Percentiles rank a stretch among this genome's conserved stretches.
Conservation (phyloP, 768 basidiomycete species). For the Mycena crocata region DNA sequence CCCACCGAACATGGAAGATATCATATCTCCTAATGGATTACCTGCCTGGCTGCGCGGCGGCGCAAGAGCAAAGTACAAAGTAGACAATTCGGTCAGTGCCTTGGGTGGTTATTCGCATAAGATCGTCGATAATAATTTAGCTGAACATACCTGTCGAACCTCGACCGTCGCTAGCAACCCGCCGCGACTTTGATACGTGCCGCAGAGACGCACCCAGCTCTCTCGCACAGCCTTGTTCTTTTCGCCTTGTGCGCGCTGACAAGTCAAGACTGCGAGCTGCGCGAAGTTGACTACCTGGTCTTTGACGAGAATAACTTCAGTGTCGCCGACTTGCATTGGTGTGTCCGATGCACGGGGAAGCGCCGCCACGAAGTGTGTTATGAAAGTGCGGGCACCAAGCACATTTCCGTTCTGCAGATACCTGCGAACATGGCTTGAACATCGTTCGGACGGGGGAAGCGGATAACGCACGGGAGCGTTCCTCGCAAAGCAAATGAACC, state of each 20-base stretch:
- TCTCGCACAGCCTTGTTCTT: constrained; percentile 81
- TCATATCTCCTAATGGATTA: constrained; percentile 90
- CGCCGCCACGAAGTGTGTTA: constrained; percentile 79
- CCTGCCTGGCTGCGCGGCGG: constrained; percentile 75
- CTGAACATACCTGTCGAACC: constrained; percentile 69
- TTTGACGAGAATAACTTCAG: constrained; percentile 79
- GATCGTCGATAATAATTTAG: neutral
- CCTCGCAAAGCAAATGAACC: constrained; percentile 89
- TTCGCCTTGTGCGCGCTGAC: constrained; percentile 87
- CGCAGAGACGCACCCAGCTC: constrained; percentile 87
- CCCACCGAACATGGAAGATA: constrained; percentile 91
- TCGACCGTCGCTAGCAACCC: constrained; percentile 69
- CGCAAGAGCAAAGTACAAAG: constrained; percentile 89
- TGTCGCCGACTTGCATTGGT: constrained; percentile 61
- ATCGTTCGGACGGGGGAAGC: constrained; percentile 1
- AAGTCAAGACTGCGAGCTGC: constrained; percentile 89
- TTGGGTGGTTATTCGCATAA: constrained; percentile 41
- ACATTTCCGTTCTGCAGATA: constrained; percentile 90
- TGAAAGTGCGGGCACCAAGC: constrained; percentile 93
- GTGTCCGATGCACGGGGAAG: constrained; percentile 61
- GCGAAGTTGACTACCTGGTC: constrained; percentile 88
- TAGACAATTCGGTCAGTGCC: constrained; percentile 76
- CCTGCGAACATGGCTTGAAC: constrained; percentile 48
- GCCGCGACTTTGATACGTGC: constrained; percentile 83
- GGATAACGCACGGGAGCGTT: constrained; percentile 82